A percentile compares a stretch with the other conserved stretches of the same genome.
These are phyloP conservation scores for Flaveria ramosissima DNA, from an alignment of 129 eudicot species.

Conservation along the genomic window DNA sequence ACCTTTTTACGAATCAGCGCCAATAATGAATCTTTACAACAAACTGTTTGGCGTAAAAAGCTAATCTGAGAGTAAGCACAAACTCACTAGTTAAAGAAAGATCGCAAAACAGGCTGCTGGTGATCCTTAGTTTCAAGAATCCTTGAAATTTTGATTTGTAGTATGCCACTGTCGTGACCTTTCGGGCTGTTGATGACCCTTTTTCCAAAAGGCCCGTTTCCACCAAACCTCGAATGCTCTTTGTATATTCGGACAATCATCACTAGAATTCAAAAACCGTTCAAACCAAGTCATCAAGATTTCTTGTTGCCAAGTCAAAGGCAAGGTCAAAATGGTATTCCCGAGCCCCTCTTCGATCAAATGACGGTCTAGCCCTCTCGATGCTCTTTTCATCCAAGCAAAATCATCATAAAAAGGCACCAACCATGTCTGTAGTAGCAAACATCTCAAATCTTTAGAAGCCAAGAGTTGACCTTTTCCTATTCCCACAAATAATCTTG, in stretches of 20 bases:
- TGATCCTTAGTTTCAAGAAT: slow-evolving; percentile 37
- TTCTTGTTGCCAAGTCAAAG: slow-evolving; percentile 85
- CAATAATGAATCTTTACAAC: slow-evolving; percentile 32
- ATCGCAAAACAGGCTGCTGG: slow-evolving; percentile 13
- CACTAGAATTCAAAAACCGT: slow-evolving; percentile 74
- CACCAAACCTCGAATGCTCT: slow-evolving; percentile 96
- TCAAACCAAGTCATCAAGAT: slow-evolving; percentile 87
- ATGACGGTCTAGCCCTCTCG: slow-evolving; percentile 86
- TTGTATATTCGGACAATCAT: slow-evolving; percentile 92
- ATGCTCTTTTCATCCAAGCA: slow-evolving; percentile 92
- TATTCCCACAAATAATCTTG: slow-evolving; percentile 85
- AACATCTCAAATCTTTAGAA: slow-evolving; percentile 74
- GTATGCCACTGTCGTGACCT: slow-evolving; percentile 46
- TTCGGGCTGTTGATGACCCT: slow-evolving; percentile 36
- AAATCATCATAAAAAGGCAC: slow-evolving; percentile 92
- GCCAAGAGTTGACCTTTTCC: slow-evolving; percentile 92
- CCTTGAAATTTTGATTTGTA: slow-evolving; percentile 41
- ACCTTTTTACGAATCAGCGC: slow-evolving; percentile 16
- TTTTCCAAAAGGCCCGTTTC: slow-evolving; percentile 84
- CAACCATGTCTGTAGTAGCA: slow-evolving; percentile 89
- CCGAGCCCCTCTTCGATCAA: slow-evolving; percentile 89
- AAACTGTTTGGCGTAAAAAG: slow-evolving; percentile 26
- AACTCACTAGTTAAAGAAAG: slow-evolving; percentile 21
- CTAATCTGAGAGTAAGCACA: slow-evolving; percentile 23
- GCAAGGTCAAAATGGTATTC: slow-evolving; percentile 77